Evolutionary conservation across 1,139 yeast species (phyloP).

Genomic region (Taphrina flavorubra): DNA sequence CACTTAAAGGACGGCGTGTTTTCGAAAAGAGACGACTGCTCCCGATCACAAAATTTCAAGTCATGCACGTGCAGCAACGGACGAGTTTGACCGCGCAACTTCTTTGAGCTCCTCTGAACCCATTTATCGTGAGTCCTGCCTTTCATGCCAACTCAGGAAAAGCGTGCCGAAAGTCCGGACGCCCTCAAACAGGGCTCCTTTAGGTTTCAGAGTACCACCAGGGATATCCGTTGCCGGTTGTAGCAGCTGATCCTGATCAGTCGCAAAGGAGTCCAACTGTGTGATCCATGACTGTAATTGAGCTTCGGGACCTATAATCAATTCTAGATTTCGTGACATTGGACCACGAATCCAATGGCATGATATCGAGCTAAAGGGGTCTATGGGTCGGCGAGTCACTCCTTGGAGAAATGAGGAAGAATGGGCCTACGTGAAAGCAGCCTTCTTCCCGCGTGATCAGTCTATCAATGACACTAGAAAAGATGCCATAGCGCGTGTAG

Average conservation of each 20-base stretch:
- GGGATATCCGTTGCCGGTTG: no score
- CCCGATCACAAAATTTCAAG: slow-evolving; percentile 20
- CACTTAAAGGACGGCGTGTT: slow-evolving; percentile 21
- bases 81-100: slow-evolving; percentile 5
- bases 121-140: no score
- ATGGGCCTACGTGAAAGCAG: slow-evolving; percentile 15
- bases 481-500: slow-evolving; percentile 21
- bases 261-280: no score
- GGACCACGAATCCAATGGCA: no score
- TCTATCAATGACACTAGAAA: slow-evolving; percentile 47
- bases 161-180: not conserved
- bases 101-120: not conserved
- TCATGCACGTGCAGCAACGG: slow-evolving; percentile 2
- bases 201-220: no score
- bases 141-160: not conserved
- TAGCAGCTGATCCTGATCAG: no score
- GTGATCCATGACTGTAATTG: no score
- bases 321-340: no score
- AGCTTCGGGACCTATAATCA: no score
- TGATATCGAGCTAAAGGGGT: no score
- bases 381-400: slow-evolving; percentile 23
- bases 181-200: not conserved
- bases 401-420: slow-evolving; percentile 36
- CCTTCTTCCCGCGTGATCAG: slow-evolving; percentile 24
- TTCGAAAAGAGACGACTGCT: slow-evolving; percentile 23